Base-by-base conservation (phyloP, 2,329 filamentous ascomycete species). In the Cadophora sp. region DNA sequence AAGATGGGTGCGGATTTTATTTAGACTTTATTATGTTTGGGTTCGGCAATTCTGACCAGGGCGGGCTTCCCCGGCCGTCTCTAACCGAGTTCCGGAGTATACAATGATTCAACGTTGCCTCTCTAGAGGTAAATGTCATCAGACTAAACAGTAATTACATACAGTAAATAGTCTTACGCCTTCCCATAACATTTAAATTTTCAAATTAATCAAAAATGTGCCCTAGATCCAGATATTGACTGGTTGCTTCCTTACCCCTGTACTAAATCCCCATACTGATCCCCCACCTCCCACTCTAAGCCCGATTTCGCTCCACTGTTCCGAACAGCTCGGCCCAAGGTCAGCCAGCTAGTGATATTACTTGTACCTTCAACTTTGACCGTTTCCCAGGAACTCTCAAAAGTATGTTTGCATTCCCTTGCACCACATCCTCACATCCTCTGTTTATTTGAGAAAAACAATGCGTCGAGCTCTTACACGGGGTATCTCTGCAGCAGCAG, bases 401-500 rank as follows among this genome's bases (percentile, higher is more conserved):
- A 24, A 62, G 47, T 55, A 63, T 53, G 61, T 56, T 41, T 55
- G 61, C 61, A 56, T 63, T 55, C 50, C 16, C 39, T 51, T 63
- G 36, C 48, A 63, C 45, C 50, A 41, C 39, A 33, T 33, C 24
- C n/a, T 50, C 50, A 59, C 13, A 27, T 53, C n/a, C 14, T 66
- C 36, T 47, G 48, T 24, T 48, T 14, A 24, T 24, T 59, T 36
- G 41, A 75, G 65, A 43, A n/a, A n/a, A n/a, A n/a, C n/a, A n/a
- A 78, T 78, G 76, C 74, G 75, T 73, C 72, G 76, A 66, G 68
- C 70, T 48, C 65, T 77, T 55, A 67, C 72, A 56, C 67, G 73
- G 69, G 68, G 68, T 63, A 67, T 76, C 65, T 70, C 73, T 69
- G 71, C 73, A 36, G 67, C 69, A 48, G 69, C 72, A 70, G 69